These are phyloP conservation scores for Termitomyces sp. DNA, from an alignment of 768 basidiomycete genomes.

Conservation along the genomic window DNA sequence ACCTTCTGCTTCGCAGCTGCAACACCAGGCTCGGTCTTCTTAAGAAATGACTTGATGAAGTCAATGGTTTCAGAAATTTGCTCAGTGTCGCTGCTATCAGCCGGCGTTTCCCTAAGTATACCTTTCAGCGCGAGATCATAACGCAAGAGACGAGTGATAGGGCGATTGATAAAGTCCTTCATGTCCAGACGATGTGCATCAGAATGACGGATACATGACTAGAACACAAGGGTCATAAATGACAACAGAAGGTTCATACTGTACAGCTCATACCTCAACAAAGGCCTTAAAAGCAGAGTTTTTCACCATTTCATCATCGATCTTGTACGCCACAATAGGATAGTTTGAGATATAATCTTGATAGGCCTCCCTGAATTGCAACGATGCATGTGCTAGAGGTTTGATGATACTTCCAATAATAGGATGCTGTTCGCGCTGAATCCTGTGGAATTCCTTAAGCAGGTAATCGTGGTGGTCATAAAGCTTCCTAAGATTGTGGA, in stretches of 20 bases:
- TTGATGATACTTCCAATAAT: slow-evolving; percentile 77
- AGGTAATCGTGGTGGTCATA: slow-evolving; percentile 71
- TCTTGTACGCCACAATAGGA: slow-evolving; percentile 83
- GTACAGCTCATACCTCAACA: slow-evolving; percentile 57
- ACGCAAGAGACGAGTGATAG: slow-evolving; percentile 84
- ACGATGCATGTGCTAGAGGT: slow-evolving; percentile 80
- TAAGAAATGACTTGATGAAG: slow-evolving; percentile 80
- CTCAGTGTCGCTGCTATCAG: slow-evolving; percentile 78
- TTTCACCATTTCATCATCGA: slow-evolving; percentile 83
- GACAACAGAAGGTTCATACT: not conserved
- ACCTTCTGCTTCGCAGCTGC: slow-evolving; percentile 85
- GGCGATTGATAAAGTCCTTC: slow-evolving; percentile 90
- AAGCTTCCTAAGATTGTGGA: slow-evolving; percentile 82
- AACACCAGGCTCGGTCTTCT: slow-evolving; percentile 85
- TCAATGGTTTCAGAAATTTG: slow-evolving; percentile 85
- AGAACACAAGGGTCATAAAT: not conserved
- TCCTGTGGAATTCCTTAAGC: slow-evolving; percentile 76
- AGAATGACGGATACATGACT: slow-evolving; percentile 56
- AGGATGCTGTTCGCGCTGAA: slow-evolving; percentile 88
- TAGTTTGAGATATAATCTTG: slow-evolving; percentile 93
- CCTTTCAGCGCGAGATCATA: slow-evolving; percentile 83
- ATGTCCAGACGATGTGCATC: slow-evolving; percentile 84
- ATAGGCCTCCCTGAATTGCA: slow-evolving; percentile 91
- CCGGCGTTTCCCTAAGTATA: slow-evolving; percentile 72
- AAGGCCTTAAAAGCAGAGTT: slow-evolving; percentile 80